phyloP scores from a whole-genome alignment of 306 rosid species.

The Quercus rubra region DNA sequence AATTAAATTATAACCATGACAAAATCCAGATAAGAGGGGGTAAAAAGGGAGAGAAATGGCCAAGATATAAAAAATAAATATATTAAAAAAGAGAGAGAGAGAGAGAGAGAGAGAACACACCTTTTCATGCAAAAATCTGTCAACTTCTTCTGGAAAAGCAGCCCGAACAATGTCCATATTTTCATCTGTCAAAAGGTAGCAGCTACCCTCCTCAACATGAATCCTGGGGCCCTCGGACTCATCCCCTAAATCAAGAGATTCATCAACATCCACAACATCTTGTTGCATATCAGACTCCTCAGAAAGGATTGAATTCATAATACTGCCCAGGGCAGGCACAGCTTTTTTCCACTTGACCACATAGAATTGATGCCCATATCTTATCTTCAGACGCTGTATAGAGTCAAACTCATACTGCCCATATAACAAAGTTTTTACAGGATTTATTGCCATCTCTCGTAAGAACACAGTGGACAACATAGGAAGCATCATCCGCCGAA shows the following conservation, averaged over 20 bases:
- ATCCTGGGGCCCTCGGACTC: slow-evolving; percentile 50
- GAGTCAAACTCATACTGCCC: slow-evolving; percentile 76
- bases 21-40: neutral
- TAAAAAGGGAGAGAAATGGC: neutral
- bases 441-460: slow-evolving; percentile 51
- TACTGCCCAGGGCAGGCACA: slow-evolving; percentile 8
- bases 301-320: slow-evolving; percentile 13
- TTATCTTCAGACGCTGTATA: slow-evolving; percentile 57
- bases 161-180: slow-evolving; percentile 70
- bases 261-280: slow-evolving; percentile 49
- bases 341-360: slow-evolving; percentile 72
- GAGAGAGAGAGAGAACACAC: slow-evolving; percentile 24
- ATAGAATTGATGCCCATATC: slow-evolving; percentile 58
- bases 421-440: slow-evolving; percentile 37
- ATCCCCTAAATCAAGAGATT: slow-evolving; percentile 40
- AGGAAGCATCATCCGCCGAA: slow-evolving; percentile 62
- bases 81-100: neutral
- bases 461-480: slow-evolving; percentile 79
- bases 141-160: slow-evolving; percentile 69
- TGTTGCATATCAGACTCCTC: slow-evolving; percentile 35
- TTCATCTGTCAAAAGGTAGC: slow-evolving; percentile 80
- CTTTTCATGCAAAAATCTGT: slow-evolving; percentile 69
- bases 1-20: neutral
- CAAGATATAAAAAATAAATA: neutral
- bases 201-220: slow-evolving; percentile 44